Conservation (phyloP, 1,139 yeast genomes). For the Chernovozyma sophiae-reginae region DNA sequence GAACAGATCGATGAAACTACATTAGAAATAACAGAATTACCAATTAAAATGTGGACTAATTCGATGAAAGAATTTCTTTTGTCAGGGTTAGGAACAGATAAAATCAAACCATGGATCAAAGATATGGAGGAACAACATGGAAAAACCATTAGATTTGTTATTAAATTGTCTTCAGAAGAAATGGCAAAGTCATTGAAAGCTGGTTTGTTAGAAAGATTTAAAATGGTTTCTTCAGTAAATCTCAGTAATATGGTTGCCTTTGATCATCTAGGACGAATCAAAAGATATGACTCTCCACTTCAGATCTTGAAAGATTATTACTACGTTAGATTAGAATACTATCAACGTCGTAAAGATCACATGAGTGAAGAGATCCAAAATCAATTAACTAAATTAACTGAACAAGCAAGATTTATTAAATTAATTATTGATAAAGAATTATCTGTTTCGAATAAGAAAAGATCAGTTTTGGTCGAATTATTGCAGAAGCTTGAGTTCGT, state of each 20-base stretch:
- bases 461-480: constrained; percentile 59
- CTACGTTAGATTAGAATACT: constrained; percentile 80
- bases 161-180: constrained; percentile 71
- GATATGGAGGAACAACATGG: constrained; percentile 96
- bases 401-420: constrained; percentile 90
- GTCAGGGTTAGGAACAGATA: constrained; percentile 73
- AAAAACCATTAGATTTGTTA: constrained; percentile 70
- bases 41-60: constrained; percentile 90
- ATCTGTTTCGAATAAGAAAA: constrained; percentile 69
- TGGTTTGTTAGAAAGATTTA: constrained; percentile 83
- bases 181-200: constrained; percentile 72
- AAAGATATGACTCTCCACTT: constrained; percentile 68
- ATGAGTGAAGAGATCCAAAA: constrained; percentile 67
- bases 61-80: constrained; percentile 81
- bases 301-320: constrained; percentile 84
- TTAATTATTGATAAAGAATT: constrained; percentile 77
- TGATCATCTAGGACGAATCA: constrained; percentile 87
- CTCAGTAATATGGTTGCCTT: constrained; percentile 93
- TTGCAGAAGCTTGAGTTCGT: constrained; percentile 67
- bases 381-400: constrained; percentile 67
- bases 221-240: constrained; percentile 63
- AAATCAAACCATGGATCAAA: constrained; percentile 78
- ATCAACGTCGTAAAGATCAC: constrained; percentile 85
- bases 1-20: constrained; percentile 79
- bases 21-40: constrained; percentile 87